Conservation (phyloP, 345 rosid species). For the Citrus mangshanensis region DNA sequence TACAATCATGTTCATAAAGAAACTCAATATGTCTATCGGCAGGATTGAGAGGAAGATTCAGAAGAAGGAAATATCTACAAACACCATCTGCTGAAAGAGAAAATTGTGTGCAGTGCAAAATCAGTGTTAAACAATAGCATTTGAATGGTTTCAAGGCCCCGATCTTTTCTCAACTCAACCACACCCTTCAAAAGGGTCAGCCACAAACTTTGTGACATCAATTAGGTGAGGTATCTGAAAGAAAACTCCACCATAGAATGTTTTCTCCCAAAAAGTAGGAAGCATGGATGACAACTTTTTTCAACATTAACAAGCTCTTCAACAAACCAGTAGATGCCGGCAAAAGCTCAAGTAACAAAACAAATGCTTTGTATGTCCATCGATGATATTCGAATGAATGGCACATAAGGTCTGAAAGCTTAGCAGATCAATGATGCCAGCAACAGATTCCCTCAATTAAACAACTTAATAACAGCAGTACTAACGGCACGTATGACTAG, state of each 20-base stretch:
- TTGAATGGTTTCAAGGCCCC: neutral
- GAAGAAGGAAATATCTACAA: neutral
- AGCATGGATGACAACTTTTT: neutral
- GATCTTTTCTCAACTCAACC: neutral
- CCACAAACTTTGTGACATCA: neutral
- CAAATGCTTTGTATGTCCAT: neutral
- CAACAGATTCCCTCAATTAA: slow-evolving; percentile 1
- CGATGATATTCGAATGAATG: neutral
- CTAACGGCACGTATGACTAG: neutral
- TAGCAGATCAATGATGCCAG: neutral
- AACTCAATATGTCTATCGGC: neutral
- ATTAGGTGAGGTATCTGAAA: neutral
- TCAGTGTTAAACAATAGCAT: neutral
- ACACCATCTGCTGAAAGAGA: neutral
- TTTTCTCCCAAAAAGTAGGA: neutral
- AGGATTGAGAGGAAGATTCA: neutral
- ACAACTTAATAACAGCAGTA: neutral
- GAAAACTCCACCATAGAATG: neutral
- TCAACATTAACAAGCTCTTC: neutral
- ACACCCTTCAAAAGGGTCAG: neutral
- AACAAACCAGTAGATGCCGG: neutral
- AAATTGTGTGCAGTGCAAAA: neutral
- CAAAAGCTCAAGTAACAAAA: neutral
- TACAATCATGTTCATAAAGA: neutral
- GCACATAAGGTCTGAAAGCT: neutral